These are phyloP conservation scores for Apiotrichum sp. DNA, from an alignment of 1,284 basidiomycete species.

Conservation along the genomic window DNA sequence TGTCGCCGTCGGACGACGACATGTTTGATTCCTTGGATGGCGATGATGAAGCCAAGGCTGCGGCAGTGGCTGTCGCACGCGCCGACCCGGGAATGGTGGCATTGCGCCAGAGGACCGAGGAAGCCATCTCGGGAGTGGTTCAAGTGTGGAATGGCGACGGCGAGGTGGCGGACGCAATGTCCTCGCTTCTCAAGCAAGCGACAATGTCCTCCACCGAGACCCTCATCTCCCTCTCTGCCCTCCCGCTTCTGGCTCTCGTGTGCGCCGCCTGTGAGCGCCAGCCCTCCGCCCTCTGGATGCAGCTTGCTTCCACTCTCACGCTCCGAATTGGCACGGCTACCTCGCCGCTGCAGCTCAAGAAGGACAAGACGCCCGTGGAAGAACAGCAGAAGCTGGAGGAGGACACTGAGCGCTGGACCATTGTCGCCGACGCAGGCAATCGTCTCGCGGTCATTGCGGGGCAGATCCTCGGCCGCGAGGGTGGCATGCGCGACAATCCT, in stretches of 20 bases:
- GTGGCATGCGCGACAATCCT: slow-evolving; percentile 65
- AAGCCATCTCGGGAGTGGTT: slow-evolving; percentile 57
- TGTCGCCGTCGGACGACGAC: slow-evolving; percentile 68
- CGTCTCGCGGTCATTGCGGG: slow-evolving; percentile 61
- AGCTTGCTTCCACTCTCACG: slow-evolving; percentile 67
- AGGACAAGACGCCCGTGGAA: slow-evolving; percentile 25
- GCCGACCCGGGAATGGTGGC: slow-evolving; percentile 59
- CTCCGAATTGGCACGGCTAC: slow-evolving; percentile 69
- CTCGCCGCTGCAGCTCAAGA: slow-evolving; percentile 29
- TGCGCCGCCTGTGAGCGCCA: slow-evolving; percentile 66
- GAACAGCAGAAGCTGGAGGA: slow-evolving; percentile 21
- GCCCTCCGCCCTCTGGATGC: slow-evolving; percentile 74
- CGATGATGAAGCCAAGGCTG: slow-evolving; percentile 49
- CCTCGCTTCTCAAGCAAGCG: slow-evolving; percentile 37
- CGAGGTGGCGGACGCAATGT: slow-evolving; percentile 56
- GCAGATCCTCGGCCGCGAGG: slow-evolving; percentile 53
- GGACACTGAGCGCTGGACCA: slow-evolving; percentile 30
- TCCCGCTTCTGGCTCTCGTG: slow-evolving; percentile 69
- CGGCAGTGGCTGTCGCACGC: slow-evolving; percentile 54
- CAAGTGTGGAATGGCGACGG: slow-evolving; percentile 70
- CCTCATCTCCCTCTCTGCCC: slow-evolving; percentile 67
- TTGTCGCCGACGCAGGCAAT: slow-evolving; percentile 51
- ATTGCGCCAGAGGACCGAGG: slow-evolving; percentile 60
- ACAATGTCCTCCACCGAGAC: slow-evolving; percentile 50
- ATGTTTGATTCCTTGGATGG: slow-evolving; percentile 50